phyloP scores from a whole-genome alignment of 177 flowering plant genomes.

The Vitis hybrid region DNA sequence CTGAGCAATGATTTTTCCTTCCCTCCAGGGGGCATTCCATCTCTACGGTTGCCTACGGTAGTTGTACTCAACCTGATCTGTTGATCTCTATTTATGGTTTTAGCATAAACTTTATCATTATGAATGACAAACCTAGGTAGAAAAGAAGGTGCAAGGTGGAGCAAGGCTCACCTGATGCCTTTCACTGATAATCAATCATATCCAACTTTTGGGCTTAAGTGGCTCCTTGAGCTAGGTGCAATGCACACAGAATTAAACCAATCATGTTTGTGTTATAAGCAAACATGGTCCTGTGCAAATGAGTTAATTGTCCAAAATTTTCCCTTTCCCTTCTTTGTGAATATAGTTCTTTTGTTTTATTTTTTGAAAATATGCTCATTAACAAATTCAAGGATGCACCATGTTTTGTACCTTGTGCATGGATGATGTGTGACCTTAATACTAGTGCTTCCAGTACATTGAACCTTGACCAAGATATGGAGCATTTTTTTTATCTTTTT shows the following conservation, averaged over 20 bases:
- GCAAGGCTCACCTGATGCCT: not conserved
- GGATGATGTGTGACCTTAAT: not conserved
- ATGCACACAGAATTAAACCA: not conserved
- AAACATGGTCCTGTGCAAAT: not conserved
- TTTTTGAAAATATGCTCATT: not conserved
- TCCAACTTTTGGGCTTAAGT: not conserved
- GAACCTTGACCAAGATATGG: not conserved
- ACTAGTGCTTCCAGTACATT: not conserved
- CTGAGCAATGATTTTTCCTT: slow-evolving; percentile 63
- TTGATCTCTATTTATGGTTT: slow-evolving; percentile 6
- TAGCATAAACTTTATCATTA: not conserved
- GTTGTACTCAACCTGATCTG: slow-evolving; percentile 38
- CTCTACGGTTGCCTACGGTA: slow-evolving; percentile 92
- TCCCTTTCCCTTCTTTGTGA: not conserved
- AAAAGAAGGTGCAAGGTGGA: slow-evolving; percentile 1
- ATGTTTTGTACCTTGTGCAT: not conserved
- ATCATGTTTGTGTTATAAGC: not conserved
- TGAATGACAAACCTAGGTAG: too few relatives aligned
- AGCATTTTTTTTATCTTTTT: not conserved
- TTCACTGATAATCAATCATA: not conserved
- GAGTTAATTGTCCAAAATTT: not conserved
- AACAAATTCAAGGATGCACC: not conserved
- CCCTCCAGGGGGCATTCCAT: slow-evolving; percentile 81
- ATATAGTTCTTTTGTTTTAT: not conserved
- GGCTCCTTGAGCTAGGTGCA: not conserved